These are phyloP conservation scores for Wickerhamomyces rabaulensis DNA, from an alignment of 805 yeast species.

Conservation along the genomic window DNA sequence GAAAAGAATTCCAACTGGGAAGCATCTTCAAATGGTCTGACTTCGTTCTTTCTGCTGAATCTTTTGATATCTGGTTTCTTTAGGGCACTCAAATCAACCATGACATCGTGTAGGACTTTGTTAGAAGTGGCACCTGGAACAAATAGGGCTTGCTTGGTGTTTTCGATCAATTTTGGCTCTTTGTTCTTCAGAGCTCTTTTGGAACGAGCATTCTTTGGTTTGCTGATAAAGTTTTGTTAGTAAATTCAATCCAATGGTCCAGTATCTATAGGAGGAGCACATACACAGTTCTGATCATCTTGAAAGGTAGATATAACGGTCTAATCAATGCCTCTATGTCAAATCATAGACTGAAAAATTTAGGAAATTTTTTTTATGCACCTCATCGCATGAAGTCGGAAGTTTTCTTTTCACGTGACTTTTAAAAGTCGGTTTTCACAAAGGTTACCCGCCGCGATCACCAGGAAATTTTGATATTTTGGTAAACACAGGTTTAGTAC, in stretches of 20 bases:
- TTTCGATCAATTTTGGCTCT: constrained; percentile 85
- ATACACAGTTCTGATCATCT: constrained; percentile 33
- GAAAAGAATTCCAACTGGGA: constrained; percentile 82
- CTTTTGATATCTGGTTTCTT: constrained; percentile 89
- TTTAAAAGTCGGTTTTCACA: not conserved
- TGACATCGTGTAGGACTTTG: constrained; percentile 78
- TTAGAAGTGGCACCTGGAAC: constrained; percentile 84
- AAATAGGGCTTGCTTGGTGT: constrained; percentile 83
- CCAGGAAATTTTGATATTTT: not conserved
- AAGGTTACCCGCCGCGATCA: not conserved
- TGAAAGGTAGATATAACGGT: not conserved
- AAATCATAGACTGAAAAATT: not conserved
- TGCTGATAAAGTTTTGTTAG: constrained; percentile 32
- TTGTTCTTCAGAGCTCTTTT: constrained; percentile 89
- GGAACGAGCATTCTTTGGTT: constrained; percentile 93
- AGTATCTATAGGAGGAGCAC: constrained; percentile 8
- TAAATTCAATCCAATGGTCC: not conserved
- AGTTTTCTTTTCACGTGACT: not conserved
- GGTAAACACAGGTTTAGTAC: not conserved
- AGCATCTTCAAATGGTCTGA: constrained; percentile 91
- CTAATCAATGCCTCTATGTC: not conserved
- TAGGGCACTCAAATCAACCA: constrained; percentile 82
- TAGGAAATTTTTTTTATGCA: not conserved
- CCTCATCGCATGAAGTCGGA: not conserved
- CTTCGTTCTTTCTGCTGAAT: constrained; percentile 82